phyloP scores from a whole-genome alignment of 148 eudicot genomes.

The Persicaria tinctoria region DNA sequence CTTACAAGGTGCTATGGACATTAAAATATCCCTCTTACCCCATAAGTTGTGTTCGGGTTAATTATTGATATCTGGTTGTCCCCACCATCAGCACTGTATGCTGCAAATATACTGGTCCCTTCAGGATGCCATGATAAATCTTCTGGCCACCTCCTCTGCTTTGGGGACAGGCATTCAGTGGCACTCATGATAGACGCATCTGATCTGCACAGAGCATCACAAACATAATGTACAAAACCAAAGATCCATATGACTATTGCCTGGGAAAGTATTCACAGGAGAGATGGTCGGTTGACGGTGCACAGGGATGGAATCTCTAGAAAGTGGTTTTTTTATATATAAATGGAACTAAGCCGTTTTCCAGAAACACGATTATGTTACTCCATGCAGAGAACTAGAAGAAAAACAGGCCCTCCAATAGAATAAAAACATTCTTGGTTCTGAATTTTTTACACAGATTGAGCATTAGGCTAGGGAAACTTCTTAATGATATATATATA shows the following conservation, averaged over 20 bases:
- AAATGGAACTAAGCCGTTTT: not conserved
- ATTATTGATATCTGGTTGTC: constrained; percentile 83
- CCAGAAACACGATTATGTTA: not conserved
- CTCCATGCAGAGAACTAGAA: not conserved
- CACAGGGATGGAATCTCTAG: not conserved
- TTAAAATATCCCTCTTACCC: constrained; percentile 23
- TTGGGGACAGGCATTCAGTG: constrained; percentile 61
- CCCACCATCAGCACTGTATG: constrained; percentile 82
- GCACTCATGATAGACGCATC: constrained; percentile 64
- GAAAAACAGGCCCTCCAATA: not conserved
- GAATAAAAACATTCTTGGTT: not conserved
- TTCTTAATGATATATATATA: not conserved
- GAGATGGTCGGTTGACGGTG: not conserved
- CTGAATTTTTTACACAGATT: not conserved
- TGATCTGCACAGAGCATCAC: constrained; percentile 44
- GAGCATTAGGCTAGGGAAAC: not conserved
- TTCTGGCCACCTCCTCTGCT: constrained; percentile 97
- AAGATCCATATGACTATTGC: not conserved
- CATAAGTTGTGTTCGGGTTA: constrained; percentile 62
- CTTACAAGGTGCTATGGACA: not conserved
- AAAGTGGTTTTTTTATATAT: not conserved
- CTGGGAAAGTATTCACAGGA: not conserved
- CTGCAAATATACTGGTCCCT: constrained; percentile 59
- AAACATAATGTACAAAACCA: constrained; percentile 1
- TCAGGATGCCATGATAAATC: constrained; percentile 98